phyloP scores from a whole-genome alignment of 2,329 filamentous ascomycete genomes.

The Beauveria scarabaeidicola region DNA sequence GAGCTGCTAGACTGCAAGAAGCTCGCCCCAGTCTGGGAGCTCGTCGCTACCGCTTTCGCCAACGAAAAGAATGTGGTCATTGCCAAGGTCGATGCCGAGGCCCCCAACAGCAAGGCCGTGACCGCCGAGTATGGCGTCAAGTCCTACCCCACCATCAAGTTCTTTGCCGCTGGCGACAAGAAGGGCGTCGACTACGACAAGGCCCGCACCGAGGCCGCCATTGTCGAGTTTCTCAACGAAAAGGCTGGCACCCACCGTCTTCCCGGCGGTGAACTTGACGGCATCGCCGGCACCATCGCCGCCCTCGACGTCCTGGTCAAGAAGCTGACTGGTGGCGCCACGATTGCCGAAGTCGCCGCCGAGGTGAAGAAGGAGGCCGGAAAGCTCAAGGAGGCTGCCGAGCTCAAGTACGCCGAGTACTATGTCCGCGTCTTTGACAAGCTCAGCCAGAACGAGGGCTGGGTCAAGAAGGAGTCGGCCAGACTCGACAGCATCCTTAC shows the following conservation, averaged over 20 bases:
- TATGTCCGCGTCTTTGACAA: constrained; percentile 89
- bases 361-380: constrained; percentile 66
- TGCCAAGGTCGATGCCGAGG: constrained; percentile 93
- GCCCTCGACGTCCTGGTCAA: constrained; percentile 67
- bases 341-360: constrained; percentile 53
- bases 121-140: constrained; percentile 68
- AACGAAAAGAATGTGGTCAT: constrained; percentile 72
- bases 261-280: constrained; percentile 70
- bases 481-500: constrained; percentile 70
- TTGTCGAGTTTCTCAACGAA: constrained; percentile 77
- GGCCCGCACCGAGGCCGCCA: constrained; percentile 65
- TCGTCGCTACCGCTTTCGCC: constrained; percentile 70
- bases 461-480: constrained; percentile 75
- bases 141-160: constrained; percentile 96
- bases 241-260: constrained; percentile 82
- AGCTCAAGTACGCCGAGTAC: constrained; percentile 81
- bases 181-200: constrained; percentile 64
- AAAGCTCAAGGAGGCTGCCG: constrained; percentile 50
- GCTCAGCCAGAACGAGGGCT: constrained; percentile 66
- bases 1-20: constrained; percentile 76
- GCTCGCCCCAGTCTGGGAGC: constrained; percentile 86
- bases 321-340: constrained; percentile 59
- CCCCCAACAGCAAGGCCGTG: constrained; percentile 71
- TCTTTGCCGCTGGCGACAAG: constrained; percentile 79
- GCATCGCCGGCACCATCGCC: constrained; percentile 72